Evolutionary conservation across 129 eudicot genomes (phyloP).

Genomic region (Ambrosia trifida): DNA sequence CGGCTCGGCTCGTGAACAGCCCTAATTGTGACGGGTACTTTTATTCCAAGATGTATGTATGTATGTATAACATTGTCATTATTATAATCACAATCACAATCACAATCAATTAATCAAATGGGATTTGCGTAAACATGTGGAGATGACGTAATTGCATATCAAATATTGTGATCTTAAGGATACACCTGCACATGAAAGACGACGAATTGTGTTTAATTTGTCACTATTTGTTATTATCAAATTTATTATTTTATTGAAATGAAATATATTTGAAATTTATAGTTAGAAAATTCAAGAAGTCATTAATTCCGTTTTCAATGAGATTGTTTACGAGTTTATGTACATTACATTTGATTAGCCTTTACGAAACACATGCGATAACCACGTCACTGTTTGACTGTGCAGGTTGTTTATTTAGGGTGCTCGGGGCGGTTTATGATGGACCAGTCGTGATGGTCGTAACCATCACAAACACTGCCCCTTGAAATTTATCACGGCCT

Average conservation of each 20-base stretch:
- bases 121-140: background rate
- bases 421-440: too few species aligned
- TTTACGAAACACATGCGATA: constrained; percentile 5
- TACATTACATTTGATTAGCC: background rate
- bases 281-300: background rate
- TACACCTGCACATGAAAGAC: constrained; percentile 4
- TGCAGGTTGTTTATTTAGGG: background rate
- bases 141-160: constrained; percentile 20
- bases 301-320: constrained; percentile 5
- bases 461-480: too few species aligned
- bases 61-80: too few species aligned
- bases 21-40: too few species aligned
- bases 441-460: too few species aligned
- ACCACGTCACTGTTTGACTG: constrained; percentile 1
- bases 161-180: background rate
- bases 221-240: background rate
- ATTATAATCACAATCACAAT: too few species aligned
- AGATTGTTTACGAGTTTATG: constrained; percentile 4
- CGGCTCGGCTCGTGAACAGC: too few species aligned
- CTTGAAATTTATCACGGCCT: too few species aligned
- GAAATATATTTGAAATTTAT: background rate
- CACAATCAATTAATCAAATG: background rate
- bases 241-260: background rate
- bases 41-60: too few species aligned
- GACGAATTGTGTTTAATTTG: constrained; percentile 14